Evolutionary conservation across 1,284 basidiomycete genomes (phyloP).

Genomic region (Gastroboletus turbinatus): DNA sequence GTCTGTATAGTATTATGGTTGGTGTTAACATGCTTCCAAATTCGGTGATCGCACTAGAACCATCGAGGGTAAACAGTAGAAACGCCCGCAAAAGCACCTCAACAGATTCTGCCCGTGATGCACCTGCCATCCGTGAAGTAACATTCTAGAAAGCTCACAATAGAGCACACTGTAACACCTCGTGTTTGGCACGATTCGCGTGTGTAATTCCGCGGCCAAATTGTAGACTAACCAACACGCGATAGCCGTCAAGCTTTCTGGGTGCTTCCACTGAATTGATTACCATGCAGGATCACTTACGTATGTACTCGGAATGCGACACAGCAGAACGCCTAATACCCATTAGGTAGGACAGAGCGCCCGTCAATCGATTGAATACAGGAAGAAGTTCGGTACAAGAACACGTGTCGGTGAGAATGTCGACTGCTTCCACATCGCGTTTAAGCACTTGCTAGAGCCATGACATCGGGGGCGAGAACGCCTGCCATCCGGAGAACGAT

Average conservation of each 20-base stretch:
- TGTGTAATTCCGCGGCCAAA: slow-evolving; percentile 28
- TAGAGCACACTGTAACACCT: slow-evolving; percentile 1
- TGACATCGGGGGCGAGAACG: slow-evolving; percentile 1
- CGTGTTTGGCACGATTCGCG: slow-evolving; percentile 16
- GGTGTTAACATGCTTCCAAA: background rate
- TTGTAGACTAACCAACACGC: slow-evolving; percentile 11
- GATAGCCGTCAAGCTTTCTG: slow-evolving; percentile 18
- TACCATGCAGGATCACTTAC: slow-evolving; percentile 7
- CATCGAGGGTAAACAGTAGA: background rate
- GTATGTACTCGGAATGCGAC: slow-evolving; percentile 1
- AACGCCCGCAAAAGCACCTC: background rate
- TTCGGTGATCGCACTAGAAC: background rate
- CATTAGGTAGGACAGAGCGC: slow-evolving; percentile 7
- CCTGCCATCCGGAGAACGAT: background rate
- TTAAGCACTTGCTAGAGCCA: background rate
- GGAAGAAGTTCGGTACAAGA: background rate
- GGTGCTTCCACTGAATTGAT: slow-evolving; percentile 10
- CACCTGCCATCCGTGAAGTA: background rate
- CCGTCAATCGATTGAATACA: slow-evolving; percentile 2
- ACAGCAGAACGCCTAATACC: slow-evolving; percentile 5
- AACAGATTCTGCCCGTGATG: background rate
- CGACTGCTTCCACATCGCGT: background rate
- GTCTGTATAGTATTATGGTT: slow-evolving; percentile 1
- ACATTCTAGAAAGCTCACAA: slow-evolving; percentile 10
- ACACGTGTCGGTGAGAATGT: slow-evolving; percentile 11